Conservation (phyloP, 441 rosid species). For the Erodium trifolium region DNA sequence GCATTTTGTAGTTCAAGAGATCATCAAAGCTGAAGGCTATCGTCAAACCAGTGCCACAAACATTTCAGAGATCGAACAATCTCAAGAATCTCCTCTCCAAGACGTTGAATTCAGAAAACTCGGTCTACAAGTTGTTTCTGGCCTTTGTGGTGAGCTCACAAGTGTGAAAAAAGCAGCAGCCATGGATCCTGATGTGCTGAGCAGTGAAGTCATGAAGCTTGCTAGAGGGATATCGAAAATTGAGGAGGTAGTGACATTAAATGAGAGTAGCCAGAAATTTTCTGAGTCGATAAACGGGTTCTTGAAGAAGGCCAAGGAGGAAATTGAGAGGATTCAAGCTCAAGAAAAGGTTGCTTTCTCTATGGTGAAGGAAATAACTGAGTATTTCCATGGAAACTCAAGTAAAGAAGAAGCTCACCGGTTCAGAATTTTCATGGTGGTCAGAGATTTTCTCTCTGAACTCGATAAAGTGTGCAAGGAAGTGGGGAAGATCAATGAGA, state of each 20-base stretch:
- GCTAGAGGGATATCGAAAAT: slow-evolving; percentile 73
- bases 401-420: slow-evolving; percentile 95
- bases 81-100: slow-evolving; percentile 20
- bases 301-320: slow-evolving; percentile 66
- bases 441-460: slow-evolving; percentile 69
- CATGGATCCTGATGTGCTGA: slow-evolving; percentile 88
- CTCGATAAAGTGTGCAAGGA: slow-evolving; percentile 94
- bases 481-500: slow-evolving; percentile 76
- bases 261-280: slow-evolving; percentile 37
- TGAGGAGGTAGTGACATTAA: slow-evolving; percentile 41
- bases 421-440: slow-evolving; percentile 79
- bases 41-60: slow-evolving; percentile 20
- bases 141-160: slow-evolving; percentile 69
- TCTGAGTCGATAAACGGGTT: slow-evolving; percentile 59
- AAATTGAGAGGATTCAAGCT: slow-evolving; percentile 50
- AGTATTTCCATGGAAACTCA: slow-evolving; percentile 80
- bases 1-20: slow-evolving; percentile 97
- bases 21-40: slow-evolving; percentile 67
- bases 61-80: slow-evolving; percentile 19
- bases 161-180: slow-evolving; percentile 87
- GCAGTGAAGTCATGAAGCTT: slow-evolving; percentile 74
- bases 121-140: slow-evolving; percentile 80
- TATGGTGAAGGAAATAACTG: slow-evolving; percentile 80
- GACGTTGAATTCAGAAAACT: slow-evolving; percentile 73
- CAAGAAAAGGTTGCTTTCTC: slow-evolving; percentile 59